Percentiles rank a stretch among this genome's conserved stretches.
These are phyloP conservation scores for Breynia disticha DNA, from an alignment of 441 rosid genomes.

Conservation along the genomic window DNA sequence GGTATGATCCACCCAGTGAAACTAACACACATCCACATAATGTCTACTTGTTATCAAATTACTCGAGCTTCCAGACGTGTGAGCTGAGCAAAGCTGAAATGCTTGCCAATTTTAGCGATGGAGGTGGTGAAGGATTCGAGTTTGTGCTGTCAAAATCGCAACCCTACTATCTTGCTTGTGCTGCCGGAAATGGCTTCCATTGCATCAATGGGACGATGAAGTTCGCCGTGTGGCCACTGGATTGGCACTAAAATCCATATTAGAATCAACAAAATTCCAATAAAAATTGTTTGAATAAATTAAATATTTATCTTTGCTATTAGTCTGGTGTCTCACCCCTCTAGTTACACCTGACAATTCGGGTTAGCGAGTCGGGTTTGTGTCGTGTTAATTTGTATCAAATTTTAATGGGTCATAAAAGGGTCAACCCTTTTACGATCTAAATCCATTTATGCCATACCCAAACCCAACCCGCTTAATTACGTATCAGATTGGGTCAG, in stretches of 20 bases:
- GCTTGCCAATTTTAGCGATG: slow-evolving; percentile 38
- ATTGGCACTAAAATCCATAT: slow-evolving; percentile 16
- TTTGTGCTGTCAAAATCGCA: slow-evolving; percentile 28
- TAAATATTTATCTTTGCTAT: too few relatives aligned
- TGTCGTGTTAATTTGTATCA: too few relatives aligned
- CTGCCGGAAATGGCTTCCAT: slow-evolving; percentile 41
- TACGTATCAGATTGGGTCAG: too few relatives aligned
- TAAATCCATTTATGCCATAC: too few relatives aligned
- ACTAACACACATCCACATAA: slow-evolving; percentile 35
- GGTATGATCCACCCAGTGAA: slow-evolving; percentile 36
- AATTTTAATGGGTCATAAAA: too few relatives aligned
- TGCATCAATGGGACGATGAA: slow-evolving; percentile 55
- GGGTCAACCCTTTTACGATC: too few relatives aligned
- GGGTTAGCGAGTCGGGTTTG: too few relatives aligned
- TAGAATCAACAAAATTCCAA: too few relatives aligned
- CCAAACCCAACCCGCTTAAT: too few relatives aligned
- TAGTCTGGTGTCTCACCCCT: too few relatives aligned
- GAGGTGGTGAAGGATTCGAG: slow-evolving; percentile 44
- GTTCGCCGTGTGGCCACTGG: slow-evolving; percentile 40
- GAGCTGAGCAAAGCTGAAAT: slow-evolving; percentile 30
- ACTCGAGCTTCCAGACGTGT: slow-evolving; percentile 32
- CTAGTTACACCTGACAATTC: too few relatives aligned
- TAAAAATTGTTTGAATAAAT: too few relatives aligned
- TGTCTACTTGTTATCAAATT: slow-evolving; percentile 42
- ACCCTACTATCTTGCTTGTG: slow-evolving; percentile 55